These are phyloP conservation scores for Debaryomyces coudertii DNA, from an alignment of 1,139 yeast species.

Conservation along the genomic window DNA sequence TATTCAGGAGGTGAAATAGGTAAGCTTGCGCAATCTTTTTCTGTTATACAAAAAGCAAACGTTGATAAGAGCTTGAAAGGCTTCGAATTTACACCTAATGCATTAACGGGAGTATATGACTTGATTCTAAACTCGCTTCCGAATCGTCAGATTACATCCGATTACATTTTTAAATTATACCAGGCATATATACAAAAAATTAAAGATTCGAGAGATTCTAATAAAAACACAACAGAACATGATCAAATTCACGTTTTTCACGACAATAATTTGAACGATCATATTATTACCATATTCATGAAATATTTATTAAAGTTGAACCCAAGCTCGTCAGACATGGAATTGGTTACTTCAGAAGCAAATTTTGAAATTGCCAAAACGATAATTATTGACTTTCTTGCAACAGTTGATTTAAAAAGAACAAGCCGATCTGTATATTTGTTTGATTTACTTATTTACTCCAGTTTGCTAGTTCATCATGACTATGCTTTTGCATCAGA, in stretches of 20 bases:
- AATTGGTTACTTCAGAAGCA: conserved; percentile 20
- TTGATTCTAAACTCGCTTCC: conserved; percentile 24
- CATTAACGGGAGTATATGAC: conserved; percentile 33
- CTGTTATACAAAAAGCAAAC: conserved; percentile 30
- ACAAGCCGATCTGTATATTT: conserved; percentile 25
- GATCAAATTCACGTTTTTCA: conserved; percentile 10
- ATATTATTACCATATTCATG: conserved; percentile 33
- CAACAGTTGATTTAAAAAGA: conserved; percentile 17
- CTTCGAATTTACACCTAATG: conserved; percentile 26
- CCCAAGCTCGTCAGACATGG: conserved; percentile 26
- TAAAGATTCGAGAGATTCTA: conserved; percentile 1
- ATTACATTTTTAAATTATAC: conserved; percentile 24
- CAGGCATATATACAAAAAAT: conserved; percentile 22
- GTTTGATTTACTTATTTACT: conserved; percentile 35
- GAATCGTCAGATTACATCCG: conserved; percentile 20
- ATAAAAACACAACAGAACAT: background rate
- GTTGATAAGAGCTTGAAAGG: conserved; percentile 35
- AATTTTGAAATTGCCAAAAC: conserved; percentile 35
- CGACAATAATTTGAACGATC: conserved; percentile 23
- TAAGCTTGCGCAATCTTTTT: conserved; percentile 6
- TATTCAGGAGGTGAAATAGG: conserved; percentile 1
- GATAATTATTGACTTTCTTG: conserved; percentile 29
- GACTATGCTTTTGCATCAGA: conserved; percentile 41
- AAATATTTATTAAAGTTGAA: conserved; percentile 30
- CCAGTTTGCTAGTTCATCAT: conserved; percentile 33